These are phyloP conservation scores for Trichosporon faecale DNA, from an alignment of 1,284 basidiomycete genomes.

Conservation along the genomic window DNA sequence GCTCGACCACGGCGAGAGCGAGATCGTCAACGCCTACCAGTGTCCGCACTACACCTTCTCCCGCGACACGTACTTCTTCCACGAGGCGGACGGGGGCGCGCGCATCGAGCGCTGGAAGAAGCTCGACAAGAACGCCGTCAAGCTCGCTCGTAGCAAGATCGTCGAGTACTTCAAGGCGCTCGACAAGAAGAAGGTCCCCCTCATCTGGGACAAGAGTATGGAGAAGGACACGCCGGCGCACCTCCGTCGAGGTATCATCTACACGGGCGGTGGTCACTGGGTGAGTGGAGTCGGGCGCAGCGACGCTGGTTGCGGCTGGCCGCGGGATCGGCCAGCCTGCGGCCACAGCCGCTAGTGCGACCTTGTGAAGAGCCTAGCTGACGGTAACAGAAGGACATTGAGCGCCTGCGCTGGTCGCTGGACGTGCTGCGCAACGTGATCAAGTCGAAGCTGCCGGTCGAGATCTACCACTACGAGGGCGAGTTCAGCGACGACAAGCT, in stretches of 20 bases:
- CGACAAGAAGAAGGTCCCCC: slow-evolving; percentile 40
- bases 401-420: slow-evolving; percentile 46
- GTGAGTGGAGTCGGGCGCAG: slow-evolving; percentile 30
- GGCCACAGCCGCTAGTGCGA: background rate
- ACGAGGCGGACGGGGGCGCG: slow-evolving; percentile 31
- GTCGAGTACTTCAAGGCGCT: slow-evolving; percentile 47
- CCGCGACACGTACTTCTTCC: slow-evolving; percentile 50
- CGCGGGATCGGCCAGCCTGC: too few relatives aligned
- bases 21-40: slow-evolving; percentile 39
- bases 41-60: slow-evolving; percentile 48
- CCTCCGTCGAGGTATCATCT: slow-evolving; percentile 50
- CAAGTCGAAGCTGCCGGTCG: slow-evolving; percentile 50
- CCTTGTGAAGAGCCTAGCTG: background rate
- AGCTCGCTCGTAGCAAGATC: slow-evolving; percentile 44
- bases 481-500: slow-evolving; percentile 46
- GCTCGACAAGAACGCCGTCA: slow-evolving; percentile 42
- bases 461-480: slow-evolving; percentile 54
- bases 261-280: slow-evolving; percentile 48
- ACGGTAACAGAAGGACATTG: slow-evolving; percentile 44
- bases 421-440: slow-evolving; percentile 51
- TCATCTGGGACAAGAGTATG: slow-evolving; percentile 47
- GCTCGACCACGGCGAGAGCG: slow-evolving; percentile 47
- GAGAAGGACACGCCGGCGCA: slow-evolving; percentile 33
- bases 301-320: background rate
- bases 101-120: slow-evolving; percentile 47